Evolutionary conservation across 129 eudicot species (phyloP), one percentile per base, ranked within the genome.

Genomic region (Smallanthus sonchifolius): DNA sequence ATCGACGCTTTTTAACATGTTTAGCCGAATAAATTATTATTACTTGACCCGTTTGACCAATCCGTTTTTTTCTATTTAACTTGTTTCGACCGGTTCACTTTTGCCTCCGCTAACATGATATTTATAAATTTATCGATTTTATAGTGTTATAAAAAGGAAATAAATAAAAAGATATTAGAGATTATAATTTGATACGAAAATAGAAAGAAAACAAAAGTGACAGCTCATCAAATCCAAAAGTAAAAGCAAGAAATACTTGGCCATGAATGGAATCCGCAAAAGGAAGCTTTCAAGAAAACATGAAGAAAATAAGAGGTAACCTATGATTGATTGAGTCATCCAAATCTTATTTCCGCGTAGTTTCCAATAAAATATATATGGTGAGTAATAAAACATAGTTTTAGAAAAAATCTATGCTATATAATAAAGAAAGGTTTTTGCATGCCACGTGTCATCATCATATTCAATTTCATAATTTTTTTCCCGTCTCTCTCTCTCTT

Each of bases 231-330:
- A 67, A 67, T 42, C 57, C 24, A 40, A 54, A 67, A 56, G 42
- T 14, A 76, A 76, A 76, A 76, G 80, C 68, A 76, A 76, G 48
- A 67, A 67, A 67, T 52, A 76, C 75, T 76, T 76, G 75, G 80
- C 60, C 75, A 67, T 30, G 74, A 76, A 76, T 76, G 63, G 62
- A 63, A 75, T 75, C 36, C 65, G 59, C 28, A 51, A 75, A 66
- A 76, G 79, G 71, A 74, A 17, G 71, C 79, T 75, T 75, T 64
- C 79, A 76, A 67, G 74, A 76, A 76, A 42, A n/a, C 59, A 76
- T 42, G 67, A 52, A 65, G 56, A 75, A 16, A 45, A 0, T 45
- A 13, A n/a, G n/a, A n/a, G n/a, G n/a, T n/a, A n/a, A n/a, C n/a
- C n/a, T n/a, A n/a, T n/a, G n/a, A n/a, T n/a, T 16, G 30, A 75